Conservation (phyloP, 495 filamentous ascomycete genomes). For the Tetracladium setigerum region DNA sequence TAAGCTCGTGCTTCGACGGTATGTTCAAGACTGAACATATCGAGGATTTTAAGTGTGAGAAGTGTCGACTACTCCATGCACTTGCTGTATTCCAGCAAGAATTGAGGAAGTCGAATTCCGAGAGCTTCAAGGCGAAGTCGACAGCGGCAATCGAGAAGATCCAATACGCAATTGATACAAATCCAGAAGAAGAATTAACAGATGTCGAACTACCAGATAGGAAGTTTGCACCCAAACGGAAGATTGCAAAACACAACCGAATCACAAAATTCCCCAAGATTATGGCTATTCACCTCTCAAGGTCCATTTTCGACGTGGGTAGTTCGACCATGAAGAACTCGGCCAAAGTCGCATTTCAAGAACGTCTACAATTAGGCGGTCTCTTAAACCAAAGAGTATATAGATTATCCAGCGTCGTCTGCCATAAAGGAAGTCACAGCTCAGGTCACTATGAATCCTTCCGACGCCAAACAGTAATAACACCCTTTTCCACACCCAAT, state of each 20-base stretch:
- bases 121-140: slow-evolving; percentile 38
- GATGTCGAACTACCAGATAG: slow-evolving; percentile 69
- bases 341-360: slow-evolving; percentile 88
- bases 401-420: slow-evolving; percentile 79
- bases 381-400: slow-evolving; percentile 72
- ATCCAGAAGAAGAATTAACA: slow-evolving; percentile 63
- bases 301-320: slow-evolving; percentile 74
- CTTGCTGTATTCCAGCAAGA: slow-evolving; percentile 36
- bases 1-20: slow-evolving; percentile 73
- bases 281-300: slow-evolving; percentile 83
- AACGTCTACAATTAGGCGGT: slow-evolving; percentile 71
- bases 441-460: slow-evolving; percentile 98
- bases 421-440: slow-evolving; percentile 92
- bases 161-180: slow-evolving; percentile 53
- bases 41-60: slow-evolving; percentile 93
- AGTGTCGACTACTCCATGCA: slow-evolving; percentile 80
- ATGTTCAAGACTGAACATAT: slow-evolving; percentile 93
- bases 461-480: slow-evolving; percentile 69
- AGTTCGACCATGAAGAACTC: slow-evolving; percentile 82
- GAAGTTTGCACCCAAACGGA: slow-evolving; percentile 66
- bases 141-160: slow-evolving; percentile 47
- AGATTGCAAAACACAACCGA: slow-evolving; percentile 77
- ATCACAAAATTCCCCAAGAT: slow-evolving; percentile 83
- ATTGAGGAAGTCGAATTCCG: slow-evolving; percentile 37
- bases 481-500: slow-evolving; percentile 76